These are phyloP conservation scores for Helicocarpus griseus DNA, from an alignment of 2,329 filamentous ascomycete species.

Conservation along the genomic window DNA sequence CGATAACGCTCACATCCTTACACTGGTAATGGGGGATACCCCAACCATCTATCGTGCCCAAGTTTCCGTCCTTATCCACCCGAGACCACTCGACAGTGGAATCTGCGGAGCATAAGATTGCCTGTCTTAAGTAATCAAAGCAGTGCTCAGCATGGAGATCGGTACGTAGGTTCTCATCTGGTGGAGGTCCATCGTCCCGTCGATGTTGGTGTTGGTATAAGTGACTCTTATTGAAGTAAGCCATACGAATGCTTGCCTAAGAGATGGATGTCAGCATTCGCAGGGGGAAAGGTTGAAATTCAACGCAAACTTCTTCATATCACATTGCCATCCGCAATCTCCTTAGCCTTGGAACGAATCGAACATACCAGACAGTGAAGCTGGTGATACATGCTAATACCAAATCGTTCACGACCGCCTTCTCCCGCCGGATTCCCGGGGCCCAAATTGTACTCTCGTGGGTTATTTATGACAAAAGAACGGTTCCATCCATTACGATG, in stretches of 20 bases:
- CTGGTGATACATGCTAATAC: constrained; percentile 2
- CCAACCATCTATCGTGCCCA: background rate
- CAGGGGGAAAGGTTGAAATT: background rate
- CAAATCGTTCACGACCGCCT: background rate
- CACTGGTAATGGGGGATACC: background rate
- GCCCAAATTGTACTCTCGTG: background rate
- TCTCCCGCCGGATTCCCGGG: background rate
- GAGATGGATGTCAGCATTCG: background rate
- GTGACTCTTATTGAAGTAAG: background rate
- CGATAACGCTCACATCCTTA: background rate
- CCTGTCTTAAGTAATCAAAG: constrained; percentile 10
- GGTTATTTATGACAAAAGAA: background rate
- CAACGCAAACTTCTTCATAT: too few relatives aligned
- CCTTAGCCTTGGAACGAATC: background rate
- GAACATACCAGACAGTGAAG: constrained; percentile 1
- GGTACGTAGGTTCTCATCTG: background rate
- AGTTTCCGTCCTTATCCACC: background rate
- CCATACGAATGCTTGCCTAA: constrained; percentile 1
- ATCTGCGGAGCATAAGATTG: constrained; percentile 11
- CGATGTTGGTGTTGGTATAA: background rate
- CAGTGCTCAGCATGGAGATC: constrained; percentile 4
- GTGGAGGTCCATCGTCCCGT: background rate
- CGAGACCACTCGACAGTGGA: constrained; percentile 10
- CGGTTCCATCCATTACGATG: background rate
- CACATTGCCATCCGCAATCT: too few relatives aligned